Base-by-base conservation (phyloP, 768 basidiomycete genomes). In the Podaxis rugospora region DNA sequence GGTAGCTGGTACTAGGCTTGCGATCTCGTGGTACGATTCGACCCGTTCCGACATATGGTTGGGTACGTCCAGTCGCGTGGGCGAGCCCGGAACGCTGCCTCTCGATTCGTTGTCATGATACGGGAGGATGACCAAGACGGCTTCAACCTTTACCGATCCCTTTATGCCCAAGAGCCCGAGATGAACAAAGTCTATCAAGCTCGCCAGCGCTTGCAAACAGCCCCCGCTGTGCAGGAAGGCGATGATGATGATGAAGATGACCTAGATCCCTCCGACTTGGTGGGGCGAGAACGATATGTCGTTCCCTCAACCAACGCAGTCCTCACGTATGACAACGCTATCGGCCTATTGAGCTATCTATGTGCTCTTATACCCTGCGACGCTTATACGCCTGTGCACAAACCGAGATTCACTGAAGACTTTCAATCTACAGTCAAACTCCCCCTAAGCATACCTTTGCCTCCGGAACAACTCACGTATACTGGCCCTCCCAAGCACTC, bases 31-130 rank as follows among this genome's bases (percentile, higher is more conserved):
- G 80, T 95, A 65, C 90, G 93, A 4, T 95, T 93, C 66, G 93
- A 96, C 67, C 76, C 83, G 5, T 76, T 94, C 6, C 83, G 88
- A 42, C 91, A 93, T 63, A 87, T 94, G 83, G 87, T 89, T 18
- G 89, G 88, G 52, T 95, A 95, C 66, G 83, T 95, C 44, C 94
- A 96, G 70, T 93, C 91, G 18, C 86, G 94, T 27, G 94, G 94
- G 40, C 82, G 94, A 11, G 93, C 94, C 0, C 80, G 94, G 50
- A 88, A 86, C 62, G 83, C 83, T 59, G 76, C 82, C 0, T 93
- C 93, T 1, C 87, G 85, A 1, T 95, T 91, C 66, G 77, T 95
- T 47, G 80, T 95, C 32, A 89, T 96, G 91, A 79, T 92, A 16
- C 83, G 86, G 63, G 75, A 88, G 62, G 82, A 83, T 53, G 79